Base-by-base conservation (phyloP, 139 green algal species). In the Spirogloea muscicola region DNA sequence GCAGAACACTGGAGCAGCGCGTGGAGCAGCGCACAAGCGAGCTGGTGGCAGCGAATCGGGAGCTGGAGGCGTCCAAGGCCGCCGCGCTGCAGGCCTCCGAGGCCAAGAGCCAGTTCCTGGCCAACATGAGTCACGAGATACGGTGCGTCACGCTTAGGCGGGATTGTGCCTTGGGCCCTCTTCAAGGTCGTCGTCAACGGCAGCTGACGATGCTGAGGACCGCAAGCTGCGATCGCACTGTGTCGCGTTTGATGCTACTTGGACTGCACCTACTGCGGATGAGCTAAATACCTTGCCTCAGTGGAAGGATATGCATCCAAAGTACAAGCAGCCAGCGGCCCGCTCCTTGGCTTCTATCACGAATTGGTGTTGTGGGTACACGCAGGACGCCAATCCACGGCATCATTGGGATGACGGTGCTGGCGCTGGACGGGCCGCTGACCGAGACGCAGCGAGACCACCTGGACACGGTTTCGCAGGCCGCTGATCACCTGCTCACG, bases 61-160 rank as follows among this genome's bases (percentile, higher is more conserved):
- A 65, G 66, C 66, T 74, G 16, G n/a, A 64, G 40, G 25, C 25
- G 40, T 43, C 21, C 3, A 16, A 74, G 66, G 44, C 42, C 25
- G 66, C n/a, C 25, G 85, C 84, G 2, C 60, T 82, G 58, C 48
- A 57, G 16, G 84, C 84, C 2, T 59, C 49, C 0, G 72, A 87
- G 69, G 85, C 85, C 49, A 90, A 90, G 64, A 80, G 60, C 13
- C 55, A 82, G 49, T 90, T 90, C 44, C 58, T 90, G 58, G 82
- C 84, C 33, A 89, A 84, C 63, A 88, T 91, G 66, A 87, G 77
- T 67, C 86, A 90, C 59, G 86, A 90, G 72, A 88, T 90, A 37
- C 77, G 86, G 65, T 74, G 38, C n/a, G n/a, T n/a, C n/a, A n/a
- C n/a, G n/a, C n/a, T n/a, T n/a, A n/a, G n/a, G n/a, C n/a, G n/a